phyloP scores from a whole-genome alignment of 768 basidiomycete species.

The Dendrothele bispora region DNA sequence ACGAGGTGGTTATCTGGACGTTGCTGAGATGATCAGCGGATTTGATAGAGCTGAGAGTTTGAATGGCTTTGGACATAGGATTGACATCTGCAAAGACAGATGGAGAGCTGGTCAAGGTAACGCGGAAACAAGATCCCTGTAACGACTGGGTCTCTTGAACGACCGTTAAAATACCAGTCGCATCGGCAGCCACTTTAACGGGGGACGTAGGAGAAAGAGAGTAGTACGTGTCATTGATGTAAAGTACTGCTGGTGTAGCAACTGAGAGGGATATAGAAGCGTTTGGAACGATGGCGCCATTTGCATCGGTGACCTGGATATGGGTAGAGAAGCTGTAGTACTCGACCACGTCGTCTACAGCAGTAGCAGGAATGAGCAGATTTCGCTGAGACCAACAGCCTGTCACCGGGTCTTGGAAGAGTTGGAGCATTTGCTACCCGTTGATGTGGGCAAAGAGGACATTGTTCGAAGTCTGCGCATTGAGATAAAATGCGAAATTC shows the following conservation, averaged over 20 bases:
- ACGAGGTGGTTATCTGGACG: neutral
- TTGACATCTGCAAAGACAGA: neutral
- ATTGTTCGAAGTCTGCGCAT: neutral
- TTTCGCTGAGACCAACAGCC: neutral
- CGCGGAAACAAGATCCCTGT: neutral
- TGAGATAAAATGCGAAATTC: neutral
- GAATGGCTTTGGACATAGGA: neutral
- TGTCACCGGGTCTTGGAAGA: neutral
- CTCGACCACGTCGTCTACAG: neutral
- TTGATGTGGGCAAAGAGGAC: neutral
- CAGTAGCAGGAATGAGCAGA: neutral
- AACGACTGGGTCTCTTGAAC: neutral
- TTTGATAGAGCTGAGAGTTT: neutral
- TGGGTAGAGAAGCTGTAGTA: neutral
- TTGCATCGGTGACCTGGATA: neutral
- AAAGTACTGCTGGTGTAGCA: neutral
- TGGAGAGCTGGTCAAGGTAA: neutral
- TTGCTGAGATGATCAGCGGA: neutral
- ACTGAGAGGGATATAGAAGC: neutral
- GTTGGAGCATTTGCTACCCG: neutral
- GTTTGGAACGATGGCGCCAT: neutral
- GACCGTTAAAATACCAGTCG: neutral
- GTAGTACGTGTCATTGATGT: neutral
- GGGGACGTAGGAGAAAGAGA: neutral
- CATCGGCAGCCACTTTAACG: neutral